phyloP scores from a whole-genome alignment of 441 rosid species.

The Theobroma grandiflorum region DNA sequence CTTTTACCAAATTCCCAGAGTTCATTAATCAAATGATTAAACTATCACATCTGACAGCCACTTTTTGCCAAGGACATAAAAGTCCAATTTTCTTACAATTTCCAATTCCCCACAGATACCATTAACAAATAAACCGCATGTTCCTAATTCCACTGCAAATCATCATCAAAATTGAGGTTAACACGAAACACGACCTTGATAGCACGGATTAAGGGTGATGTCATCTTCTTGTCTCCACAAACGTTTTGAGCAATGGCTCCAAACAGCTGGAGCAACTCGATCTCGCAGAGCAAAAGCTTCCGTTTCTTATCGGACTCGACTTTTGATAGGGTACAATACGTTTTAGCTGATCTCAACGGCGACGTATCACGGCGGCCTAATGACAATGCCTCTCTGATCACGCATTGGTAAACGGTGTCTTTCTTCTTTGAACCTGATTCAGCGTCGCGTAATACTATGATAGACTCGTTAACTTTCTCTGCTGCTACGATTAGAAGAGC shows the following conservation, averaged over 20 bases:
- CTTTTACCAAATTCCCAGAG: constrained; percentile 25
- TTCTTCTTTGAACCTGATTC: constrained; percentile 51
- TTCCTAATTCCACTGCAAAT: constrained; percentile 1
- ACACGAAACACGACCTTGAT: constrained; percentile 45
- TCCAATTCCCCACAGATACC: not conserved
- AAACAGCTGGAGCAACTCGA: constrained; percentile 78
- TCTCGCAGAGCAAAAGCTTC: constrained; percentile 66
- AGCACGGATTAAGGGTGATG: constrained; percentile 60
- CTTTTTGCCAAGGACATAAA: not conserved
- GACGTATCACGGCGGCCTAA: constrained; percentile 39
- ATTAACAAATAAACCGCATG: not conserved
- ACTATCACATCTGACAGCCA: not conserved
- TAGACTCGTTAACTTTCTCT: constrained; percentile 54
- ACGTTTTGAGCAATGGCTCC: constrained; percentile 49
- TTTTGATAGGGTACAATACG: constrained; percentile 29
- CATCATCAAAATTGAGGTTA: constrained; percentile 23
- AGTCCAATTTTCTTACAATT: not conserved
- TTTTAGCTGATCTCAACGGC: constrained; percentile 33
- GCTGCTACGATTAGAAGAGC: constrained; percentile 65
- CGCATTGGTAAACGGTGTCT: constrained; percentile 63
- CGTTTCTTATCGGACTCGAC: constrained; percentile 48
- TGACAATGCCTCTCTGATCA: constrained; percentile 60
- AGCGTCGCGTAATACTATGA: constrained; percentile 44
- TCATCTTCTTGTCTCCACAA: constrained; percentile 49
- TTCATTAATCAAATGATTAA: not conserved